A percentile compares a stretch with the other conserved stretches of the same genome.
phyloP scores from a whole-genome alignment of 768 basidiomycete genomes.

The Tremella mesenterica region DNA sequence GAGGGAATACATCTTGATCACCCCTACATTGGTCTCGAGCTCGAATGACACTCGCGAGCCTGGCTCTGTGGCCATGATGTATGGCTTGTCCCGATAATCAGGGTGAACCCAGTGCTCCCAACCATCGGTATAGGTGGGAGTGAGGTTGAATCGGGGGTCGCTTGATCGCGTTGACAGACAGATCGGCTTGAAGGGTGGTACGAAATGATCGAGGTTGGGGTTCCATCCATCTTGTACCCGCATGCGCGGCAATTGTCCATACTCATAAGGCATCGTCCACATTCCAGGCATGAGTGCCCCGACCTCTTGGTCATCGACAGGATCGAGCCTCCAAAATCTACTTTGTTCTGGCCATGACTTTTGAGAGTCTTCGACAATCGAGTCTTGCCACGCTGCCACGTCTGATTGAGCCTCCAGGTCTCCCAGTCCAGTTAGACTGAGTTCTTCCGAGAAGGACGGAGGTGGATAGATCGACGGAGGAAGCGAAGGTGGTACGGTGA shows the following conservation, averaged over 20 bases:
- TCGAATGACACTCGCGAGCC: conserved; percentile 32
- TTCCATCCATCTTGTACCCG: conserved; percentile 31
- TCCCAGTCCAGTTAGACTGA: background rate
- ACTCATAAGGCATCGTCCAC: conserved; percentile 23
- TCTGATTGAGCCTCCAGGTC: background rate
- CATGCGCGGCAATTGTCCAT: conserved; percentile 28
- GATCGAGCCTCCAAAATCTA: conserved; percentile 18
- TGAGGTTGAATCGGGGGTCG: conserved; percentile 31
- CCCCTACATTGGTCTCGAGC: conserved; percentile 33
- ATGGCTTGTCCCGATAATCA: conserved; percentile 39
- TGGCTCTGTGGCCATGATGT: conserved; percentile 26
- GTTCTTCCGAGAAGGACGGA: background rate
- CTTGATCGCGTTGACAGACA: conserved; percentile 25
- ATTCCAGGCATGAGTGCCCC: conserved; percentile 30
- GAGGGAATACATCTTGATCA: conserved; percentile 41
- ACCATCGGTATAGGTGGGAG: conserved; percentile 23
- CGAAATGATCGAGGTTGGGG: conserved; percentile 15
- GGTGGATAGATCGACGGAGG: background rate
- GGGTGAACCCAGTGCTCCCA: conserved; percentile 40
- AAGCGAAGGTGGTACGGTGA: conserved; percentile 9
- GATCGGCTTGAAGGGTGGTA: conserved; percentile 26
- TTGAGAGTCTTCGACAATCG: background rate
- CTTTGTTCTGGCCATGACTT: conserved; percentile 17
- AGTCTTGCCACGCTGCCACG: conserved; percentile 1
- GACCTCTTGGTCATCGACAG: conserved; percentile 9